Conservation (phyloP, 2,329 filamentous ascomycete species). For the Exutisphaerella laricina region DNA sequence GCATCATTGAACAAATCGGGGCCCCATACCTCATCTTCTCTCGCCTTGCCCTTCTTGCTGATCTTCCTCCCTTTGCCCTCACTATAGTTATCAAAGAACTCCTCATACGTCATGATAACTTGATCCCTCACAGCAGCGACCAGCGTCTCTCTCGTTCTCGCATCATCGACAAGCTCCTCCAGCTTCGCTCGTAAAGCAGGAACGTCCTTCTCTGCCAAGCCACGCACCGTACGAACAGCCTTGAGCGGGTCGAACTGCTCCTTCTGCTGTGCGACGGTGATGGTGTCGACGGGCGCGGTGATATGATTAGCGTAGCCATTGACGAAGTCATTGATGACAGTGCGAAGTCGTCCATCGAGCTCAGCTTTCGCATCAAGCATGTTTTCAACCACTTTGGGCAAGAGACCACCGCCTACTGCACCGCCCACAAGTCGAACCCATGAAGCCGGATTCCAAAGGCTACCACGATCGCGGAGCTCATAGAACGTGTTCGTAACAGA, state of each 20-base stretch:
- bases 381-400: slow-evolving; percentile 63
- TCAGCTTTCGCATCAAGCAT: slow-evolving; percentile 68
- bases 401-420: slow-evolving; percentile 41
- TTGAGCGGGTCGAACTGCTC: slow-evolving; percentile 29
- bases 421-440: slow-evolving; percentile 54
- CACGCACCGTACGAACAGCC: slow-evolving; percentile 43
- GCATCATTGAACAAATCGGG: slow-evolving; percentile 59
- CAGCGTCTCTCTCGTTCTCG: slow-evolving; percentile 60
- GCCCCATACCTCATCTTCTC: slow-evolving; percentile 60
- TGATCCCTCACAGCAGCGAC: slow-evolving; percentile 61
- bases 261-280: slow-evolving; percentile 18
- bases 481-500: slow-evolving; percentile 60
- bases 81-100: slow-evolving; percentile 54
- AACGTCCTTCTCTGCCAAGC: slow-evolving; percentile 54
- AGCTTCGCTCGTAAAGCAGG: slow-evolving; percentile 52
- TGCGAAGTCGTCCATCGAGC: slow-evolving; percentile 56
- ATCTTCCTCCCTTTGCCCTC: slow-evolving; percentile 34
- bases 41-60: slow-evolving; percentile 52
- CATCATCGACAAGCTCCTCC: slow-evolving; percentile 59
- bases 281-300: slow-evolving; percentile 41
- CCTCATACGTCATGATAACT: slow-evolving; percentile 58
- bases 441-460: slow-evolving; percentile 59
- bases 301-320: slow-evolving; percentile 53
- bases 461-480: slow-evolving; percentile 59
- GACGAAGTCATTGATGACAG: slow-evolving; percentile 63